Evolutionary conservation across 768 basidiomycete genomes (phyloP), one percentile per base, ranked within the genome.

Genomic region (Amanita pallidorosea): DNA sequence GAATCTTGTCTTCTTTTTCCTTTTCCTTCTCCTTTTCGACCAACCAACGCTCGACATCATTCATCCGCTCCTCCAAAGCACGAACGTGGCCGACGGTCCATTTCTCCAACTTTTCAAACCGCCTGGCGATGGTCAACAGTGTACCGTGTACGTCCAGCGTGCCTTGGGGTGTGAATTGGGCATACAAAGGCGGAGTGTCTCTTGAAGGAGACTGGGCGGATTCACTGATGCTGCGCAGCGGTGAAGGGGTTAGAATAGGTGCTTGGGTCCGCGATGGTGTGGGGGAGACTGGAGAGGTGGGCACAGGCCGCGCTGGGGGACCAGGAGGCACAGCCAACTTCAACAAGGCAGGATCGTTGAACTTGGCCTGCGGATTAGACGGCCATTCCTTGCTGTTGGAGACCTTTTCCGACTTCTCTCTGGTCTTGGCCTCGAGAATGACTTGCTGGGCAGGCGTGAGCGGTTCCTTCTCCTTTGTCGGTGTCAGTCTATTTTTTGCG

Each of bases 31-130:
- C 88, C 61, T 85, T 88, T 54, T 89, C 88, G 5, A 91, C 88
- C 7, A 91, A 70, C 86, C 87, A 92, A 41, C 81, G 74, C 61
- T 92, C 89, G n/a, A 92, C 89, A 51, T 92, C 89, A 54, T 82
- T 80, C 88, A 92, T 92, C 29, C 89, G 77, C 17, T 91, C 89
- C 57, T 92, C 89, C n/a, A 92, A 67, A 1, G 89, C 89, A 49
- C 89, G 81, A 2, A 90, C 88, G 57, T 92, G 89, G 5, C 86
- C 81, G 2, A 92, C 87, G 0, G 88, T 85, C 89, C 89, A 92
- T 55, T 85, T 85, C 61, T 92, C 89, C 11, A 92, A 74, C 62
- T 92, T 92, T 64, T 92, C 89, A 53, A 92, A 91, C 18, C 89
- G 80, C 52, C 76, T 79, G 11, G 87, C 85, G 38, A 92, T 79